Evolutionary conservation across 441 rosid genomes (phyloP).

Genomic region (Aleurites moluccanus): DNA sequence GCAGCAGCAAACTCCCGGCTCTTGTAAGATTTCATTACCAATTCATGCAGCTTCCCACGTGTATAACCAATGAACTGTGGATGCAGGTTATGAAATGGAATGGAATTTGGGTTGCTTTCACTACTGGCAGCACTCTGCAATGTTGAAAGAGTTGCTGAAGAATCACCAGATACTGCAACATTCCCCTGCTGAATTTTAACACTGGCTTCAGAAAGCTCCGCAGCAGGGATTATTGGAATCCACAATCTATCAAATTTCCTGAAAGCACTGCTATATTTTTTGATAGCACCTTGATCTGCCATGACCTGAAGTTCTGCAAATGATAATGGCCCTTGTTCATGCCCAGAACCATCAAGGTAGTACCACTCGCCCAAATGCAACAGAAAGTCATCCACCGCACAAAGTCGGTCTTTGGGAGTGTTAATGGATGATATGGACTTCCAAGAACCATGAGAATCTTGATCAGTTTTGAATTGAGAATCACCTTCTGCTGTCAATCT

Average conservation of each 20-base stretch:
- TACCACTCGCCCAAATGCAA: conserved; percentile 97
- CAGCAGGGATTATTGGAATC: conserved; percentile 68
- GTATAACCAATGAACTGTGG: conserved; percentile 97
- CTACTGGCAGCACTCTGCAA: conserved; percentile 31
- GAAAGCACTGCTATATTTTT: conserved; percentile 74
- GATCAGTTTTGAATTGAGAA: conserved; percentile 53
- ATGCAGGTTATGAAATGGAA: conserved; percentile 64
- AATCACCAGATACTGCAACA: conserved; percentile 38
- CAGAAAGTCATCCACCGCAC: conserved; percentile 68
- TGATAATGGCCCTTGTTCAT: conserved; percentile 83
- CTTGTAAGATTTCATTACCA: conserved; percentile 97
- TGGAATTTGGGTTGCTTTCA: conserved; percentile 33
- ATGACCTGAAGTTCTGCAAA: conserved; percentile 73
- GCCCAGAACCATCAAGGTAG: conserved; percentile 93
- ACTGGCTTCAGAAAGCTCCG: conserved; percentile 46
- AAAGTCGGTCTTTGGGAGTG: conserved; percentile 68
- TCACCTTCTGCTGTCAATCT: conserved; percentile 65
- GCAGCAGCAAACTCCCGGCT: conserved; percentile 98
- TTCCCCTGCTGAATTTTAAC: conserved; percentile 36
- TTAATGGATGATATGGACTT: conserved; percentile 47
- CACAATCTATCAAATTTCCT: conserved; percentile 88
- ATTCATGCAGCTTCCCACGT: conserved; percentile 92
- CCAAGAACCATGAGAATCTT: conserved; percentile 46
- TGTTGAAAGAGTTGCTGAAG: conserved; percentile 40
- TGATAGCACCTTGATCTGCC: conserved; percentile 70